phyloP scores from a whole-genome alignment of 2,329 filamentous ascomycete species.

The Sclerotiophoma versabilis region DNA sequence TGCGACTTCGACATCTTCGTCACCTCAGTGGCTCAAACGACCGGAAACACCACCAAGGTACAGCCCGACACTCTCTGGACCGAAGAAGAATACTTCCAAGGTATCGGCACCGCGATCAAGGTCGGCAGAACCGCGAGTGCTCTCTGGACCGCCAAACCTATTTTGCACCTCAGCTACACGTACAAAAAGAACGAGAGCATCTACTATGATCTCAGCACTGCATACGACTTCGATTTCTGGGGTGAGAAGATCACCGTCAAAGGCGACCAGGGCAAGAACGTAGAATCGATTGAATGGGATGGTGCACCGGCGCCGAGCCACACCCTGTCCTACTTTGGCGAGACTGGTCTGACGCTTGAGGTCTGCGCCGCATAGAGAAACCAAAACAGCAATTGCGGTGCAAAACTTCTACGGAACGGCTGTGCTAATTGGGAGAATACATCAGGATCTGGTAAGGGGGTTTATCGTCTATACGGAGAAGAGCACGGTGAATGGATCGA shows the following conservation, averaged over 20 bases:
- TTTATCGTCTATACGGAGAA: too few species aligned
- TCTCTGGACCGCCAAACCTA: constrained; percentile 23
- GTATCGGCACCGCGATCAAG: constrained; percentile 34
- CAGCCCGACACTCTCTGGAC: constrained; percentile 8
- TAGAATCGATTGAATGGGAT: constrained; percentile 21
- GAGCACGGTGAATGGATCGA: too few species aligned
- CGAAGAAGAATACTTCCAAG: constrained; percentile 25
- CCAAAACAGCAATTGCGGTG: background rate
- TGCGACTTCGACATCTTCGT: constrained; percentile 34
- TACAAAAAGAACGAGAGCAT: constrained; percentile 20
- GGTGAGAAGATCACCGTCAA: constrained; percentile 24
- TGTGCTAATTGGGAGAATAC: background rate
- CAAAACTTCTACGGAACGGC: background rate
- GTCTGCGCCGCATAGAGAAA: constrained; percentile 6
- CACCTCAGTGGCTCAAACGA: constrained; percentile 23
- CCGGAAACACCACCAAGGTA: constrained; percentile 13
- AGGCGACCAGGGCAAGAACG: constrained; percentile 14
- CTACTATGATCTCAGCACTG: constrained; percentile 36
- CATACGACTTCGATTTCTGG: constrained; percentile 29
- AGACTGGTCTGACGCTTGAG: constrained; percentile 24
- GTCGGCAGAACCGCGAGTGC: constrained; percentile 22
- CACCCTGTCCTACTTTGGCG: constrained; percentile 22
- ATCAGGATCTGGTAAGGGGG: too few species aligned
- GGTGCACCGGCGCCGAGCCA: constrained; percentile 20
- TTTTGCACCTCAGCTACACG: constrained; percentile 34